phyloP scores from a whole-genome alignment of 306 rosid species.

The Hippophae rhamnoides region DNA sequence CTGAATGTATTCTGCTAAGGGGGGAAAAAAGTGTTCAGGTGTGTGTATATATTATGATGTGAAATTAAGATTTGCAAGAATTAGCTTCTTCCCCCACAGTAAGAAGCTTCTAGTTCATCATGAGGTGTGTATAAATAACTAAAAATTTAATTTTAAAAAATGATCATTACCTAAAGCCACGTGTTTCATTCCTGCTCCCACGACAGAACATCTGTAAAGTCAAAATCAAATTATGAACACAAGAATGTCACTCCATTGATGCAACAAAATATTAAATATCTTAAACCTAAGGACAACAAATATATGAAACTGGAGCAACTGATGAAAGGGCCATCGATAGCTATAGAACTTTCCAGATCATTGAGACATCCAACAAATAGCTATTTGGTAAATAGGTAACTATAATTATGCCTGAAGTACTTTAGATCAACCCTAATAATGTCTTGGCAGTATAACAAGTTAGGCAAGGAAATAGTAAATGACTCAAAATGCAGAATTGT shows the following conservation, averaged over 20 bases:
- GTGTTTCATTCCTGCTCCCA: slow-evolving; percentile 75
- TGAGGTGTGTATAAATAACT: too few species aligned
- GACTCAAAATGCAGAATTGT: neutral
- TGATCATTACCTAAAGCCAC: slow-evolving; percentile 82
- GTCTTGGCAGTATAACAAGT: neutral
- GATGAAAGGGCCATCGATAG: neutral
- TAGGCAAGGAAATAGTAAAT: neutral
- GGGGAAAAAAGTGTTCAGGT: too few species aligned
- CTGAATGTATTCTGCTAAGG: too few species aligned
- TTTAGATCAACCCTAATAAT: neutral
- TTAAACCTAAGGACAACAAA: neutral
- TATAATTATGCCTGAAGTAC: neutral
- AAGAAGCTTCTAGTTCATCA: too few species aligned
- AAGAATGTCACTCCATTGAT: slow-evolving; percentile 5
- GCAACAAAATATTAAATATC: neutral
- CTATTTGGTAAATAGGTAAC: neutral
- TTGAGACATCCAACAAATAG: neutral
- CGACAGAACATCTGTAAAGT: slow-evolving; percentile 79
- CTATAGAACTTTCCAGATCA: neutral
- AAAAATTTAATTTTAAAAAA: neutral
- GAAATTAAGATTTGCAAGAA: too few species aligned
- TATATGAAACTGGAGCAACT: neutral
- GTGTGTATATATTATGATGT: too few species aligned
- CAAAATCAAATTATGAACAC: slow-evolving; percentile 4
- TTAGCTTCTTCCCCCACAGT: too few species aligned